Evolutionary conservation across 2,329 filamentous ascomycete species (phyloP), one percentile per base, ranked within the genome.

Genomic region (Endoconidiophora polonica): DNA sequence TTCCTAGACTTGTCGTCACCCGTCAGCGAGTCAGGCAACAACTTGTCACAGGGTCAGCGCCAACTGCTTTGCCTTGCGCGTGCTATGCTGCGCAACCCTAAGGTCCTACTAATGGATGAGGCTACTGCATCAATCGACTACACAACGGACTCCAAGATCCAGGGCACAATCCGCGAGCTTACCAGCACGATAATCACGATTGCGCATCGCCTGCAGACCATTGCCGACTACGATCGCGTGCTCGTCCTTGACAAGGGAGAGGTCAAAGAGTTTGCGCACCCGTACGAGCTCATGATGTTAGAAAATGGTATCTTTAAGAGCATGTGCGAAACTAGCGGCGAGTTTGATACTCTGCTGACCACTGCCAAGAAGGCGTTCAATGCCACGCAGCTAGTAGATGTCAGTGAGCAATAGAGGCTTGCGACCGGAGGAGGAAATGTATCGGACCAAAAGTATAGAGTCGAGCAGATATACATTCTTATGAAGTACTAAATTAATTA

Each of bases 31-130:
- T 95, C 88, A 0, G 91, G 91, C 44, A 83, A 82, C 55, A 98
- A 98, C 60, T 73, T 98, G 9, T 96, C 90, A 0, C 91, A 98
- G 65, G 91, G 91, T 44, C 91, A 98, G 63, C 80, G 91, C 5
- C 91, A 98, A 65, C 80, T 98, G 7, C 71, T 98, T 50, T 98
- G 91, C 61, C 77, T 98, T 7, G 91, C 90, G 0, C 81, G 91
- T 50, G 91, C 91, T 0, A 77, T 98, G 57, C 81, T 98, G 55
- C 95, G 94, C 66, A 77, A 78, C 33, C 88, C 91, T 0, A 88
- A 84, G 56, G 87, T 98, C 1, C 71, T 98, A n/a, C 82, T 98
- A 60, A 96, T 98, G 91, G 91, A 98, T 64, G 91, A 98, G 69
- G 91, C 91, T 0, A 98, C 91, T 0, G 91, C 91, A 0, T 94